phyloP scores from a whole-genome alignment of 2,329 filamentous ascomycete genomes.

The Phaeophleospora eucalypticola region DNA sequence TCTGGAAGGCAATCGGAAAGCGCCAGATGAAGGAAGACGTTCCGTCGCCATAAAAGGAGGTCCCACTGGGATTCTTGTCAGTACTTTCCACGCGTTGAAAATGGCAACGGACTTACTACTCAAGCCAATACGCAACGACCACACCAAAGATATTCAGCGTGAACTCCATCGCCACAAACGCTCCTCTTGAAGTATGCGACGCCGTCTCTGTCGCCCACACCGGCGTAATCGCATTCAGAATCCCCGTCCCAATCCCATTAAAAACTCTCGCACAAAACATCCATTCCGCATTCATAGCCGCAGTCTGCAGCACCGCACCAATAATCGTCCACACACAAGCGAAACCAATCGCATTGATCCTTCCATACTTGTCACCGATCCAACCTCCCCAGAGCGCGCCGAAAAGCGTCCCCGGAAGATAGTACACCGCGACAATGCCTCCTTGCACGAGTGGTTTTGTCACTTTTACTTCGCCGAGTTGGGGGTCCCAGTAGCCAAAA shows the following conservation, averaged over 20 bases:
- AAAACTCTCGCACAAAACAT: constrained; percentile 45
- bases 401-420: constrained; percentile 60
- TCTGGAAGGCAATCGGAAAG: constrained; percentile 68
- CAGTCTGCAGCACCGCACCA: constrained; percentile 62
- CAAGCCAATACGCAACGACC: constrained; percentile 39
- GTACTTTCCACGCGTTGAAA: not conserved
- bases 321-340: constrained; percentile 45
- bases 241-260: constrained; percentile 58
- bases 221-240: constrained; percentile 66
- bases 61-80: not conserved
- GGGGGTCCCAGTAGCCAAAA: constrained; percentile 54
- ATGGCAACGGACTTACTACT: constrained; percentile 22
- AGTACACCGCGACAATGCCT: constrained; percentile 53
- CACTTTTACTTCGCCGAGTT: constrained; percentile 44
- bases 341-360: constrained; percentile 60
- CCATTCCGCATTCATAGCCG: constrained; percentile 62
- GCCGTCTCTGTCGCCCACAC: constrained; percentile 69
- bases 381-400: constrained; percentile 61
- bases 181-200: constrained; percentile 63
- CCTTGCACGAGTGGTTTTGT: constrained; percentile 59
- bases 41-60: not conserved
- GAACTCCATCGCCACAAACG: constrained; percentile 50
- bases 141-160: constrained; percentile 70
- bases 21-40: not conserved
- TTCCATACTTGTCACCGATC: constrained; percentile 59